These are phyloP conservation scores for Pisolithus marmoratus DNA, from an alignment of 768 basidiomycete species.

Conservation along the genomic window DNA sequence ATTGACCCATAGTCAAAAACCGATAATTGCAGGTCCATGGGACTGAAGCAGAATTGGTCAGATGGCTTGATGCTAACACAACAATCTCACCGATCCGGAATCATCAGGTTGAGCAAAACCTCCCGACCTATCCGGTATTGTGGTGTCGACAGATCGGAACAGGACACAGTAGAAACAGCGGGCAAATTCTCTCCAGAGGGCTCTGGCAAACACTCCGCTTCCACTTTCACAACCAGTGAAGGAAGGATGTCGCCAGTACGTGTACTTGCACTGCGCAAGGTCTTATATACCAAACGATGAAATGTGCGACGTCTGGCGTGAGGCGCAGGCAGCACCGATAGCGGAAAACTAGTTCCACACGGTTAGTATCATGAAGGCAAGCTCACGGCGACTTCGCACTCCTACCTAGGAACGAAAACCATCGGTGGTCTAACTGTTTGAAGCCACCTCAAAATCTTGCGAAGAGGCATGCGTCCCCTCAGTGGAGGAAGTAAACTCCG, in stretches of 20 bases:
- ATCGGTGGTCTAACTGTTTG: constrained; percentile 24
- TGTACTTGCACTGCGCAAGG: constrained; percentile 18
- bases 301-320: constrained; percentile 30
- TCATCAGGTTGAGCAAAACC: constrained; percentile 41
- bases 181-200: neutral
- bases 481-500: constrained; percentile 45
- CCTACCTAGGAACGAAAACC: constrained; percentile 51
- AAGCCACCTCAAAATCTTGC: constrained; percentile 43
- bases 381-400: neutral
- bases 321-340: constrained; percentile 25
- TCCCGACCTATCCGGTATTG: constrained; percentile 35
- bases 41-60: constrained; percentile 28
- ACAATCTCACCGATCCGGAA: constrained; percentile 48
- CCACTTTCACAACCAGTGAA: constrained; percentile 33
- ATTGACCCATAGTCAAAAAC: constrained; percentile 30
- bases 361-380: constrained; percentile 1
- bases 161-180: neutral
- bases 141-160: constrained; percentile 2
- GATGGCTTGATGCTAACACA: neutral
- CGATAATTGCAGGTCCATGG: constrained; percentile 53
- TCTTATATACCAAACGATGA: constrained; percentile 46
- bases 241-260: neutral
- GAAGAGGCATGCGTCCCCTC: constrained; percentile 33
- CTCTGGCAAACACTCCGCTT: constrained; percentile 27
- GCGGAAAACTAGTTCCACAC: constrained; percentile 32